Evolutionary conservation across 2,329 filamentous ascomycete species (phyloP).

Genomic region (Xylaria sp.): DNA sequence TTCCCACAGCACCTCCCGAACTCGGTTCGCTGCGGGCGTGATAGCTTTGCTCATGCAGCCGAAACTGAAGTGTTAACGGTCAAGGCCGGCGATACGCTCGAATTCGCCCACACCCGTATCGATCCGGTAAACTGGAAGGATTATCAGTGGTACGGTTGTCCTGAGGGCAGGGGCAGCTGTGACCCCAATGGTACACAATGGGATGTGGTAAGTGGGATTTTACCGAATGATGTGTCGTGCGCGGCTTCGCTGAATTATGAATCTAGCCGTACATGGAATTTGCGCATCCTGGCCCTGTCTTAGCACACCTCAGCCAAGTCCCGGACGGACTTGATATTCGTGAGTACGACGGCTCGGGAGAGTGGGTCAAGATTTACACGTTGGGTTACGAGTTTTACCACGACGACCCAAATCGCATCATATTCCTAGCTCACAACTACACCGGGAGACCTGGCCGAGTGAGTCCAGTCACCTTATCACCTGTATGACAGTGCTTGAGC

Average conservation of each 20-base stretch:
- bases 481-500: too few species aligned
- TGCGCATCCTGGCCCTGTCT: not conserved
- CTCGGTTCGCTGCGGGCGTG: not conserved
- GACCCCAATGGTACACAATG: not conserved
- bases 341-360: not conserved
- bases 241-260: not conserved
- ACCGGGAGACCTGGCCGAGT: not conserved
- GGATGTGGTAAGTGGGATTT: not conserved
- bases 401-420: not conserved
- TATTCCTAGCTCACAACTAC: not conserved
- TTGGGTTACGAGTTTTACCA: not conserved
- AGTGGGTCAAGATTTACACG: not conserved
- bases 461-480: not conserved
- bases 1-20: not conserved
- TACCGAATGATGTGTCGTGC: not conserved
- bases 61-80: not conserved
- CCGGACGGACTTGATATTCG: not conserved
- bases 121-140: not conserved
- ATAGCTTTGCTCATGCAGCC: not conserved
- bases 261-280: not conserved
- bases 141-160: not conserved
- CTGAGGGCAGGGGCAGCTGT: not conserved
- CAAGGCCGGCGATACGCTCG: not conserved
- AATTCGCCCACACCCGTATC: not conserved
- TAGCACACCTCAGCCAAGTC: not conserved